Percentiles rank a stretch among this genome's conserved stretches.
Evolutionary conservation across 2,329 filamentous ascomycete species (phyloP).

Genomic region (Ophiocordyceps camponoti-rufipedis): DNA sequence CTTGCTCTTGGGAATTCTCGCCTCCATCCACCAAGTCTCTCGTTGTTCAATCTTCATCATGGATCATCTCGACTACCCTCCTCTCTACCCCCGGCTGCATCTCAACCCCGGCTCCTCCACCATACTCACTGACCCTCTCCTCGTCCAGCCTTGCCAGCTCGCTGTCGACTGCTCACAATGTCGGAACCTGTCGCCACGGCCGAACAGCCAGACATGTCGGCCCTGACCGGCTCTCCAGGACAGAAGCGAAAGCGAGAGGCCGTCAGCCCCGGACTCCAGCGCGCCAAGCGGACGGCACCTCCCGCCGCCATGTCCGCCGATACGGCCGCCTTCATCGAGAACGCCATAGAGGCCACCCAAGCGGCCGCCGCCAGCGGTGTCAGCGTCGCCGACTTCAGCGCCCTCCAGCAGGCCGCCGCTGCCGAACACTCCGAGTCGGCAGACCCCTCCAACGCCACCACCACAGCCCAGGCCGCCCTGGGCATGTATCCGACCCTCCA

Average conservation of each 20-base stretch:
- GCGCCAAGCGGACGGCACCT: constrained; percentile 30
- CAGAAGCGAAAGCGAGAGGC: constrained; percentile 37
- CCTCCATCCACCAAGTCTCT: too few relatives aligned
- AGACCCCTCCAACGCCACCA: constrained; percentile 35
- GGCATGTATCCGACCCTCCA: constrained; percentile 42
- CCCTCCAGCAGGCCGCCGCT: constrained; percentile 33
- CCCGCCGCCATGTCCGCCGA: constrained; percentile 25
- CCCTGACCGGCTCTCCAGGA: constrained; percentile 17
- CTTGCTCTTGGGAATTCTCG: too few relatives aligned
- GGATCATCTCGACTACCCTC: too few relatives aligned
- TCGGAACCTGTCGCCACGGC: constrained; percentile 17
- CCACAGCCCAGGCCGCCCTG: constrained; percentile 39
- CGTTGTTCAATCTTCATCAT: too few relatives aligned
- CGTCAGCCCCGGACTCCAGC: constrained; percentile 30
- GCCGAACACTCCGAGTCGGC: constrained; percentile 26
- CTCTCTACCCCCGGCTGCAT: too few relatives aligned
- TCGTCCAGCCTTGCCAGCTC: too few relatives aligned
- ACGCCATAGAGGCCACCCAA: constrained; percentile 25
- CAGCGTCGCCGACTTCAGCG: constrained; percentile 28
- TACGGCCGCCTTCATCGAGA: constrained; percentile 34
- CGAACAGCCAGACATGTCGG: constrained; percentile 26
- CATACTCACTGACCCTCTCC: too few relatives aligned
- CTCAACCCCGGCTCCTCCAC: too few relatives aligned
- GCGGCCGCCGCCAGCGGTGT: constrained; percentile 16
- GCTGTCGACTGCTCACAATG: constrained; percentile 15